Conservation (phyloP, 2,329 filamentous ascomycete species). For the Graphiopsis chlorocephala region DNA sequence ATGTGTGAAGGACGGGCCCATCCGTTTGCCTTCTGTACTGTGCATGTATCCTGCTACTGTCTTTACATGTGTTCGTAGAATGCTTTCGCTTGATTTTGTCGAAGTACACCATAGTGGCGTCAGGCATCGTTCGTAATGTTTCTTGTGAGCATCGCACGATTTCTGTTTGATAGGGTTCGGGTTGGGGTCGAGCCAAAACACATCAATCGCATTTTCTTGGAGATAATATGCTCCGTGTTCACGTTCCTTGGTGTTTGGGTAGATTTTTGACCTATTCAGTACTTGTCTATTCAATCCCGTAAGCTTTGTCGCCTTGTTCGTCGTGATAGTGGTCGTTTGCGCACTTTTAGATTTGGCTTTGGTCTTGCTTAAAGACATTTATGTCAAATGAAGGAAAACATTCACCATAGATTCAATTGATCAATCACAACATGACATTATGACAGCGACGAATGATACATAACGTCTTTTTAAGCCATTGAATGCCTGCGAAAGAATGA, state of each 20-base stretch:
- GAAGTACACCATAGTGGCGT: neutral
- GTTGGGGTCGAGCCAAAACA: neutral
- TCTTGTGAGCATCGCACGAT: neutral
- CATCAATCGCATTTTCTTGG: neutral
- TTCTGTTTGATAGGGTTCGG: neutral
- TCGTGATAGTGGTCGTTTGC: neutral
- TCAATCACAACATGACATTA: neutral
- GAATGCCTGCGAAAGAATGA: neutral
- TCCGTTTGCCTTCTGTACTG: neutral
- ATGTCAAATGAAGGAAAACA: too few relatives aligned
- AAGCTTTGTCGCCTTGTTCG: neutral
- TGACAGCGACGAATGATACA: neutral
- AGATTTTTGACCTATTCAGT: fast-evolving
- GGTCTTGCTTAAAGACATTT: neutral
- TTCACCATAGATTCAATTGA: neutral
- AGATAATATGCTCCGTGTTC: neutral
- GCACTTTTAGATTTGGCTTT: neutral
- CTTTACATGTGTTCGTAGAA: neutral
- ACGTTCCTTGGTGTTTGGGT: neutral
- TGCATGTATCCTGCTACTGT: too few relatives aligned
- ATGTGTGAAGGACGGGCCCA: neutral
- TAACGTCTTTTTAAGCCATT: neutral
- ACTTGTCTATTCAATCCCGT: neutral
- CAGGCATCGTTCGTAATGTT: neutral
- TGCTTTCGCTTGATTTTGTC: neutral